Base-by-base conservation (phyloP, 2,329 filamentous ascomycete species). In the Penicillium brevicompactum region DNA sequence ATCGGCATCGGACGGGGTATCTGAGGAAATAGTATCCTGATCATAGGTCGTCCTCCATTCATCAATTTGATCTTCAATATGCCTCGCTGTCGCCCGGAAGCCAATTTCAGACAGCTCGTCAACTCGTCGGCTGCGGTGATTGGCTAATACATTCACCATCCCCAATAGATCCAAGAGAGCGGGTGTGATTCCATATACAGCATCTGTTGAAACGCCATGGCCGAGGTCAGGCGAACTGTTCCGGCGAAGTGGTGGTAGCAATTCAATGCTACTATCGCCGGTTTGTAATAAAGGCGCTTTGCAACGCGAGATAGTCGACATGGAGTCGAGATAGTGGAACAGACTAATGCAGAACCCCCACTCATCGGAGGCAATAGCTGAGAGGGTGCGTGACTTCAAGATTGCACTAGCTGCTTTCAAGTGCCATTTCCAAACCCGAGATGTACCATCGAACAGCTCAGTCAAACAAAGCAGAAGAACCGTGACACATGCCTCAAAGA, bases 401-500 rank as follows among this genome's bases (percentile, higher is more conserved):
- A 78, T 66, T 2, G 72, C 64, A 54, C 76, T 74, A n/a, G 75
- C 76, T 4, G 74, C 76, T 49, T 75, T 72, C 16, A 78, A 67
- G 53, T 78, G 76, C 50, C 76, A 69, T 62, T 76, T 74, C 76
- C 76, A 78, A 2, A 73, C 71, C 32, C 71, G 65, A 14, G 74
- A 76, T 2, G 74, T 72, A 38, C 76, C 74, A 51, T 78, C 76
- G 21, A 77, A 77, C 8, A 78, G 59, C 53, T 78, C 76, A 4
- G 76, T 76, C 66, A 78, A 72, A 53, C 74, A 78, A 0, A 78
- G 68, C 9, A 78, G 51, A 13, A 78, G 65, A n/a, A 75, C 72
- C 14, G 73, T 70, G 2, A 72, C 70, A 18, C 77, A 74, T 9
- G 75, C 73, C 48, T 76, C 70, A 0, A 77, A 72, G 10, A 74